Percentiles rank a stretch among this genome's conserved stretches.
Evolutionary conservation across 1,284 basidiomycete genomes (phyloP).

Genomic region (Abortiporus biennis): DNA sequence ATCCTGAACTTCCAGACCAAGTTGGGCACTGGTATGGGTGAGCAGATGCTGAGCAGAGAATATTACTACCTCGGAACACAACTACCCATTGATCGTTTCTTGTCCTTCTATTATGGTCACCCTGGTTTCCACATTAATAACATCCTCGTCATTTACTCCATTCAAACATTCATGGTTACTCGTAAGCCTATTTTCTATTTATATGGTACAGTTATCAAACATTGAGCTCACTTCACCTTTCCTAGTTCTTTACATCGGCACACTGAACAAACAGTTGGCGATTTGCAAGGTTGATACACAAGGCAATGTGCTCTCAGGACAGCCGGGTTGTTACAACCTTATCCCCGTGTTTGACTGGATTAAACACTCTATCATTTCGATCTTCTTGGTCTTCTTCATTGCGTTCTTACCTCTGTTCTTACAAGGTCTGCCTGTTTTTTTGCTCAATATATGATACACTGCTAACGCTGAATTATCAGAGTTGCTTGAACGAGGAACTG

Average conservation of each 20-base stretch:
- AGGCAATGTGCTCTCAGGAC: slow-evolving; percentile 75
- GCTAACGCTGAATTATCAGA: slow-evolving; percentile 40
- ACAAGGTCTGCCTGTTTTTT: slow-evolving; percentile 56
- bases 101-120: slow-evolving; percentile 99
- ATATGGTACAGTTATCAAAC: slow-evolving; percentile 13
- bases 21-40: slow-evolving; percentile 99
- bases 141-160: slow-evolving; percentile 95
- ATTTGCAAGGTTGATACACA: slow-evolving; percentile 82
- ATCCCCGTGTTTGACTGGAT: slow-evolving; percentile 96
- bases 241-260: slow-evolving; percentile 85
- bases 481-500: slow-evolving; percentile 89
- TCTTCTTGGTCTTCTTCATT: slow-evolving; percentile 97
- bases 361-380: slow-evolving; percentile 89
- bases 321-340: slow-evolving; percentile 90
- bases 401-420: slow-evolving; percentile 93
- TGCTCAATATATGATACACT: background rate
- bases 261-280: slow-evolving; percentile 84
- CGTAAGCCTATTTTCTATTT: slow-evolving; percentile 39
- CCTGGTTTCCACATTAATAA: slow-evolving; percentile 99
- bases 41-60: slow-evolving; percentile 99
- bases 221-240: slow-evolving; percentile 2
- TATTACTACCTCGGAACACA: slow-evolving; percentile 99
- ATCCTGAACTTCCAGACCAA: slow-evolving; percentile 99
- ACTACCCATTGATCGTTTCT: slow-evolving; percentile 95
- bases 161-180: slow-evolving; percentile 92